These are phyloP conservation scores for Malassezia slooffiae DNA, from an alignment of 1,284 basidiomycete genomes.

Conservation along the genomic window DNA sequence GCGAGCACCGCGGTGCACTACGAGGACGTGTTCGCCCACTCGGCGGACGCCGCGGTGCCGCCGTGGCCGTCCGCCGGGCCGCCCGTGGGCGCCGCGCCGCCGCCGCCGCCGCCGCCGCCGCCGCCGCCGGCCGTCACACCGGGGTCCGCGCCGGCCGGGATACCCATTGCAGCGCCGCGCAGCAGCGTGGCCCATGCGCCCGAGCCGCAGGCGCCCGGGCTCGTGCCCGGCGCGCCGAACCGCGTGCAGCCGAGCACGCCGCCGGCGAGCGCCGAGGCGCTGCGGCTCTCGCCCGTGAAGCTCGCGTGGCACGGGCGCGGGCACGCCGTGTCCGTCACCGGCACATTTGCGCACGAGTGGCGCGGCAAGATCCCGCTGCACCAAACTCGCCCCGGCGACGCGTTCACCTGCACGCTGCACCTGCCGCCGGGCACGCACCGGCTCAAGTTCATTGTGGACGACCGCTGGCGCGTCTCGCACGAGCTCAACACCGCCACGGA, in stretches of 20 bases:
- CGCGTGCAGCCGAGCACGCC: slow-evolving; percentile 1
- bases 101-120: no score
- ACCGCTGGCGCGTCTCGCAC: slow-evolving; percentile 63
- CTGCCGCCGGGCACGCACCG: slow-evolving; percentile 80
- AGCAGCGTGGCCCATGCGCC: no score
- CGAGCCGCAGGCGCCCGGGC: neutral
- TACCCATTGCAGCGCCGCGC: neutral
- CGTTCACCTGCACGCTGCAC: slow-evolving; percentile 35
- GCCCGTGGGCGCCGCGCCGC: no score
- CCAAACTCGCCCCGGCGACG: slow-evolving; percentile 23
- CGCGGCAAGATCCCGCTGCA: slow-evolving; percentile 48
- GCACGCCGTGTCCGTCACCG: slow-evolving; percentile 52
- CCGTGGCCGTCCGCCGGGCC: no score
- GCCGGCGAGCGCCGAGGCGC: slow-evolving; percentile 6
- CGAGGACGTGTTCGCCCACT: no score
- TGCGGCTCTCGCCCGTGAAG: slow-evolving; percentile 19
- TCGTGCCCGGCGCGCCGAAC: slow-evolving; percentile 2
- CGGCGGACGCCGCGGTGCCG: neutral
- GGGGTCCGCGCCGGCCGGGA: no score
- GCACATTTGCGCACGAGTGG: slow-evolving; percentile 56
- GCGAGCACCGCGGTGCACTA: no score
- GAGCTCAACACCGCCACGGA: slow-evolving; percentile 84
- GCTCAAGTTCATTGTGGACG: slow-evolving; percentile 90
- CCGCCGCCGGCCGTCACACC: no score
- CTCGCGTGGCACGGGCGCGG: slow-evolving; percentile 37